Base-by-base conservation (phyloP, 345 rosid genomes). In the Arabidopsis suecica region DNA sequence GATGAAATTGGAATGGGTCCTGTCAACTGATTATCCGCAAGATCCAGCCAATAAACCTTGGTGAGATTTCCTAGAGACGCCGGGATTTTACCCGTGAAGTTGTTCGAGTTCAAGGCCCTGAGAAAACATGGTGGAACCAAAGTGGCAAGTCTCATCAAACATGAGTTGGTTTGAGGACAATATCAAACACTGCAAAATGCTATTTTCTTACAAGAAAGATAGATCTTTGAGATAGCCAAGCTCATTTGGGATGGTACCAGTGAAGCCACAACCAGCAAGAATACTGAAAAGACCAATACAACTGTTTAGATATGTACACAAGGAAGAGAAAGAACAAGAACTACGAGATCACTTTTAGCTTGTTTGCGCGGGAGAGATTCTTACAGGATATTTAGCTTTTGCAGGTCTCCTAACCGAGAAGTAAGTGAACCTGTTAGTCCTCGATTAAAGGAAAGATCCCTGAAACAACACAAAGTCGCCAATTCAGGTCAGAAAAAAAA, bases 21-120 rank as follows among this genome's bases (percentile, higher is more conserved):
- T 18, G 91, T 82, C 80, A 95, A 62, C 60, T 88, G 92, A 79
- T 95, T 95, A 63, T 89, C 97, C 57, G 97, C 92, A 14, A 95
- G 82, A 82, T 95, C 99, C 34, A 95, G 77, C 97, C 93, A 90
- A 66, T 84, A 84, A 48, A 95, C 90, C 23, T 86, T 86, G 65
- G 91, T 88, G 62, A 95, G 93, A 55, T 83, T 88, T 47, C 97
- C 97, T 74, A 95, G 53, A 22, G 97, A 84, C 25, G 93, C 77
- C 9, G 97, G 99, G 57, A 95, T 90, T 58, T 38, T 75, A 36
- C 97, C 97, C 0, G 87, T 88, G 68, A 95, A 89, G 72, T 95
- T 90, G 81, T 92, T 95, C n/a, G 92, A 86, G 80, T 95, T 92
- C 80, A 95, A 84, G 60, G 99, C 99, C 90, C 97, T 95, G 84